Evolutionary conservation across 1,284 basidiomycete species (phyloP).

Genomic region (Cryptococcus deneoformans): DNA sequence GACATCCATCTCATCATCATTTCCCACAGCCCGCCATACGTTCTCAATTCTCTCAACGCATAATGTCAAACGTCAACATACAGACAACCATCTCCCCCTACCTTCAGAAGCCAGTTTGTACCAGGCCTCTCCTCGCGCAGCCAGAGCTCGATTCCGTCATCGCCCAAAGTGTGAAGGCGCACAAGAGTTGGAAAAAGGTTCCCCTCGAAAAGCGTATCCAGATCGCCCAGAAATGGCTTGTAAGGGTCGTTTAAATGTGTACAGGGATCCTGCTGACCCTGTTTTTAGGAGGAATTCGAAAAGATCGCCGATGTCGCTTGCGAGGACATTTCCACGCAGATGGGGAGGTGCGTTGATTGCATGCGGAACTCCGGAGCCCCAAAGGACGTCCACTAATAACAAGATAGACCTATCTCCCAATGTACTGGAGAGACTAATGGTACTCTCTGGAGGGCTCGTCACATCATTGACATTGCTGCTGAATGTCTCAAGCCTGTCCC

Average conservation of each 20-base stretch:
- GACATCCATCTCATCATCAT: too few species aligned
- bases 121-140: slow-evolving; percentile 46
- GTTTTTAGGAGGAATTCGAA: slow-evolving; percentile 67
- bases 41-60: not conserved
- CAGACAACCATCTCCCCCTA: slow-evolving; percentile 56
- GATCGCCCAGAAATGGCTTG: slow-evolving; percentile 73
- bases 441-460: slow-evolving; percentile 72
- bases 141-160: slow-evolving; percentile 62
- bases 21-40: too few species aligned
- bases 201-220: slow-evolving; percentile 68
- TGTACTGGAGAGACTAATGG: slow-evolving; percentile 75
- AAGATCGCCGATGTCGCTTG: slow-evolving; percentile 66
- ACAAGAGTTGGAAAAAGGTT: slow-evolving; percentile 68
- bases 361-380: not conserved
- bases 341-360: slow-evolving; percentile 61
- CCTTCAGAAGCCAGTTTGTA: slow-evolving; percentile 51
- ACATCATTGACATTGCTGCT: slow-evolving; percentile 81
- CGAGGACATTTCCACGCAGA: slow-evolving; percentile 70
- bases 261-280: not conserved
- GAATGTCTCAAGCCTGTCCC: slow-evolving; percentile 70
- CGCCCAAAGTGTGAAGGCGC: slow-evolving; percentile 60
- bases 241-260: slow-evolving; percentile 38
- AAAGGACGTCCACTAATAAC: slow-evolving; percentile 2
- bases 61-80: slow-evolving; percentile 37
- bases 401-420: slow-evolving; percentile 70